A percentile compares a stretch with the other conserved stretches of the same genome.
Evolutionary conservation across 2,329 filamentous ascomycete genomes (phyloP).

Genomic region (Aspergillus luchuensis): DNA sequence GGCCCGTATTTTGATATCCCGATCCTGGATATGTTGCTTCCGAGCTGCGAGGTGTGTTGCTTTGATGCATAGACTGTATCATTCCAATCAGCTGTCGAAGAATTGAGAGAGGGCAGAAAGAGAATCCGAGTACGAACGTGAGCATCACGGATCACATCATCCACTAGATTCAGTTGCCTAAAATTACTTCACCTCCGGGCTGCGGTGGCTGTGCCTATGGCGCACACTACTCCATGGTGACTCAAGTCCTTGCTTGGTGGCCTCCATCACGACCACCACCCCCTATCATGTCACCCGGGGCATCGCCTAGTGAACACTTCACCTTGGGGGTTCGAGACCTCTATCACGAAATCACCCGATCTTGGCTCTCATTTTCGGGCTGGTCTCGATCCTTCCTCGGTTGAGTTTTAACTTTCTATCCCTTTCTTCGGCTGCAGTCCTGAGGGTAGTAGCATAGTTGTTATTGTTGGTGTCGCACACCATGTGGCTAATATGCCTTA

Average conservation of each 20-base stretch:
- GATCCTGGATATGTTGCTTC: not conserved
- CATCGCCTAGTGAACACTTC: not conserved
- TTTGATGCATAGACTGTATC: not conserved
- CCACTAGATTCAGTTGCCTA: not conserved
- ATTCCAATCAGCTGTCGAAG: too few relatives aligned
- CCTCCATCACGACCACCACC: not conserved
- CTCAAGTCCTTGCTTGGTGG: constrained; percentile 2
- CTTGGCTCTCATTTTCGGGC: constrained; percentile 5
- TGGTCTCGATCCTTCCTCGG: constrained; percentile 1
- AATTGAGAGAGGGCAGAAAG: too few relatives aligned
- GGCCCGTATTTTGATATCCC: constrained; percentile 8
- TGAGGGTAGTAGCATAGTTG: not conserved
- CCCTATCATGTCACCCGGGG: not conserved
- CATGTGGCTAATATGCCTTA: constrained; percentile 12
- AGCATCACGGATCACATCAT: not conserved
- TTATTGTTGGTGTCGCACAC: not conserved
- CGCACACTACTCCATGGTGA: constrained; percentile 3
- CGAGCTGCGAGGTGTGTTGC: not conserved
- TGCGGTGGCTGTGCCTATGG: not conserved
- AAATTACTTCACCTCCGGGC: not conserved
- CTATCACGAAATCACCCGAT: not conserved
- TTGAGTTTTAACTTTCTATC: not conserved
- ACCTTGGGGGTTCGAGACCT: not conserved
- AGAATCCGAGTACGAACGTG: too few relatives aligned
- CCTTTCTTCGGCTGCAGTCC: not conserved